phyloP scores from a whole-genome alignment of 768 basidiomycete species.

The Phanerochaete carnosa region DNA sequence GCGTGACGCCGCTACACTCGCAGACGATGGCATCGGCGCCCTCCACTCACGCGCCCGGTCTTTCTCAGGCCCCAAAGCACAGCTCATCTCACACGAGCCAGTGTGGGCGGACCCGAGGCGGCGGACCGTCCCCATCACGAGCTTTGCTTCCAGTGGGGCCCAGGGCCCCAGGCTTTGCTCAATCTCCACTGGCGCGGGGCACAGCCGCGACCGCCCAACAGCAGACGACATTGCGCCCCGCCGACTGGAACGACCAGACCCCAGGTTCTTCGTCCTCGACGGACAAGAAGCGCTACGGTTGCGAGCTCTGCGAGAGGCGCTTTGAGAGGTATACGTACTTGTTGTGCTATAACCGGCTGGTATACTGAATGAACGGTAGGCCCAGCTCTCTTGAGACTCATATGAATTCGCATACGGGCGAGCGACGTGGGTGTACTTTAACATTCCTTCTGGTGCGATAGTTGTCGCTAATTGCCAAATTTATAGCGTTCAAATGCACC shows the following conservation, averaged over 20 bases:
- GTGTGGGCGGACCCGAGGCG: too few species aligned
- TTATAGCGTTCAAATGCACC: constrained; percentile 1
- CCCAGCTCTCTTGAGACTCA: constrained; percentile 7
- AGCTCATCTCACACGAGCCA: too few species aligned
- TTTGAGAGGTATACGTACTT: background rate
- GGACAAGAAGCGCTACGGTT: background rate
- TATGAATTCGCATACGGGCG: constrained; percentile 4
- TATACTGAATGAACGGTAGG: background rate
- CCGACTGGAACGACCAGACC: background rate
- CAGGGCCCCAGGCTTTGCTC: background rate
- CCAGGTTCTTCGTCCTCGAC: background rate
- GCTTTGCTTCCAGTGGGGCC: too few species aligned
- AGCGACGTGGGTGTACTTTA: background rate
- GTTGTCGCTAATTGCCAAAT: background rate
- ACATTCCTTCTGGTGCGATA: background rate
- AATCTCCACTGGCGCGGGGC: too few species aligned
- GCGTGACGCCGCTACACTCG: too few species aligned
- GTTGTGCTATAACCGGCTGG: background rate
- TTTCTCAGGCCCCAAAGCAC: too few species aligned
- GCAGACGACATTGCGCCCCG: background rate
- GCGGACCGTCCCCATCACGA: too few species aligned
- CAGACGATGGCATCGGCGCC: too few species aligned
- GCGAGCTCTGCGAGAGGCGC: constrained; percentile 2
- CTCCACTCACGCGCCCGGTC: too few species aligned
- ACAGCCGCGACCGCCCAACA: too few species aligned